Evolutionary conservation across 1,284 basidiomycete species (phyloP), one percentile per base, ranked within the genome.

Genomic region (Heterobasidion annosum): DNA sequence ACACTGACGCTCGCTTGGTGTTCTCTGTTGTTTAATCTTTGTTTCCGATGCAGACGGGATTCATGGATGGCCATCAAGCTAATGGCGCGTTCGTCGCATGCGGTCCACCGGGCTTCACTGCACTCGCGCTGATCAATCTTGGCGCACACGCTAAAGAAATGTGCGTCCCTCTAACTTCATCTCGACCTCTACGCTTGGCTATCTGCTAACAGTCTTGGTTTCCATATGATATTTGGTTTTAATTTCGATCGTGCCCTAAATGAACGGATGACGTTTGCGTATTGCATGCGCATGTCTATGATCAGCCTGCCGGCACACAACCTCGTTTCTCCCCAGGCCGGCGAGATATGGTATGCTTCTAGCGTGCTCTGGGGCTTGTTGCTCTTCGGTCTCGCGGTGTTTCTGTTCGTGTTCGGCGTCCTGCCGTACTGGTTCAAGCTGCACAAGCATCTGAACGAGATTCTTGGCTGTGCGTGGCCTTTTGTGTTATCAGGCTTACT

Each of bases 381-480:
- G 57, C 67, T 78, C 19, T 76, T 72, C 56, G 76, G 76, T 32
- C 68, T 78, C 40, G 74, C 76, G 1, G 65, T 77, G 10, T 77
- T 77, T 63, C 68, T 77, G 52, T 77, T 77, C 62, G 25, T 72
- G 33, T 76, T 77, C 52, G 74, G 73, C 15, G 63, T 69, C 15
- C 58, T 77, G 15, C 74, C 75, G 18, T 77, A 74, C 58, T 76
- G 73, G 73, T 76, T 74, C 68, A 78, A 77, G 62, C 53, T 77
- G 19, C 72, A 76, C 64, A 76, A 74, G 64, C 65, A 73, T 51
- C 66, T 77, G 47, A 62, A 67, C 55, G 74, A 77, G 56, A 78
- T 77, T 53, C 68, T 78, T n/a, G 74, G 75, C 54, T 77, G 74
- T 73, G 56, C 61, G 72, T 62, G 51, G n/a, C 19, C 16, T n/a